Evolutionary conservation across 2,329 filamentous ascomycete genomes (phyloP).

Genomic region (Alternaria arborescens): DNA sequence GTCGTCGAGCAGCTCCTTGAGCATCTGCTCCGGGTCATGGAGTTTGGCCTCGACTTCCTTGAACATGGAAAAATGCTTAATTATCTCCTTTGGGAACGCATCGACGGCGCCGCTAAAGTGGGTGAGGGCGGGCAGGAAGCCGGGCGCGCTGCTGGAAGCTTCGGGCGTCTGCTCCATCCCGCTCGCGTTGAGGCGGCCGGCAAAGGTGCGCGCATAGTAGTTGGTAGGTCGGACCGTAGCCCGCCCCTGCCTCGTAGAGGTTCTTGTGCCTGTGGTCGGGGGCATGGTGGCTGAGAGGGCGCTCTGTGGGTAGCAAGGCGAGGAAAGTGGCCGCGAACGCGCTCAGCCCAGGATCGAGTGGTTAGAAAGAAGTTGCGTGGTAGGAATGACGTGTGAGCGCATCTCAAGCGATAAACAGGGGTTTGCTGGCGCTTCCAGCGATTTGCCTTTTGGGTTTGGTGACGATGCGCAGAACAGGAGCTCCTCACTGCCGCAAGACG

Average conservation of each 20-base stretch:
- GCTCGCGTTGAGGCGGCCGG: constrained; percentile 47
- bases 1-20: constrained; percentile 77
- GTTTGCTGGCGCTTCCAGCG: constrained; percentile 32
- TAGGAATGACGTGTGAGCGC: constrained; percentile 35
- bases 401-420: constrained; percentile 37
- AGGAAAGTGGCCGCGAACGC: constrained; percentile 26
- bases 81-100: constrained; percentile 91
- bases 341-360: constrained; percentile 26
- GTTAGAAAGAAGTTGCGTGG: constrained; percentile 26
- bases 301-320: constrained; percentile 27
- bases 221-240: constrained; percentile 58
- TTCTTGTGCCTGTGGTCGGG: constrained; percentile 45
- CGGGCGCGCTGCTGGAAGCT: constrained; percentile 50
- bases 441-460: constrained; percentile 24
- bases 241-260: constrained; percentile 57
- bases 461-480: constrained; percentile 24
- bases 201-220: constrained; percentile 61
- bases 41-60: constrained; percentile 99
- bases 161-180: constrained; percentile 51
- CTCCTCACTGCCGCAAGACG: constrained; percentile 17
- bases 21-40: constrained; percentile 82
- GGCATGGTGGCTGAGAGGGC: constrained; percentile 43
- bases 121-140: constrained; percentile 72
- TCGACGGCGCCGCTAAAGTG: constrained; percentile 92
- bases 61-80: constrained; percentile 92